A percentile compares a stretch with the other conserved stretches of the same genome.
Evolutionary conservation across 2,329 filamentous ascomycete genomes (phyloP).

Genomic region (Epicoccum sorghinum): DNA sequence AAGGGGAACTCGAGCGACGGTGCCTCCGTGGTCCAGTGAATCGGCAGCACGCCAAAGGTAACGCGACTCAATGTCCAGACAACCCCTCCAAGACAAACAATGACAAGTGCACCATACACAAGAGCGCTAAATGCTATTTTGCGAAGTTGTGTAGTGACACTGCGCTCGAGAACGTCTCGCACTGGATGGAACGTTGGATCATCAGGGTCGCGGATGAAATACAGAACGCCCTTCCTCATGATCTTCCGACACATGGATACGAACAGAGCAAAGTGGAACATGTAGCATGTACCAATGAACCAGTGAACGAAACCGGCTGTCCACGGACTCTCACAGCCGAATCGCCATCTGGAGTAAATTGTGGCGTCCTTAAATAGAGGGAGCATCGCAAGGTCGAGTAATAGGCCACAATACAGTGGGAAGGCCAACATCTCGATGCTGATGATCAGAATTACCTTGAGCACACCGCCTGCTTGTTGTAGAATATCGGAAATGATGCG

Average conservation of each 20-base stretch:
- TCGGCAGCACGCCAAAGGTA: conserved; percentile 76
- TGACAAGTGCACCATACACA: conserved; percentile 91
- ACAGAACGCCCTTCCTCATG: conserved; percentile 91
- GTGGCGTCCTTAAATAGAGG: conserved; percentile 87
- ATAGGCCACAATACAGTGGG: conserved; percentile 89
- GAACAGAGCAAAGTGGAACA: conserved; percentile 99
- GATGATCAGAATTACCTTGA: conserved; percentile 98
- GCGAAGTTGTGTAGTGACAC: conserved; percentile 86
- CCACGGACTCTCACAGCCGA: conserved; percentile 78
- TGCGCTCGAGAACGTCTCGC: conserved; percentile 92
- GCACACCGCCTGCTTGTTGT: conserved; percentile 91
- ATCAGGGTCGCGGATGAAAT: conserved; percentile 97
- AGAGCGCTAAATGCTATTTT: conserved; percentile 97
- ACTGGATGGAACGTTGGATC: conserved; percentile 98
- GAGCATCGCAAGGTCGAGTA: conserved; percentile 86
- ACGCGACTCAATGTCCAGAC: conserved; percentile 84
- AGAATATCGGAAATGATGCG: conserved; percentile 80
- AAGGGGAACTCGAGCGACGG: conserved; percentile 93
- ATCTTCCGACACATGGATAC: conserved; percentile 99
- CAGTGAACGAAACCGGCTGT: conserved; percentile 97
- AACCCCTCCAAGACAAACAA: conserved; percentile 91
- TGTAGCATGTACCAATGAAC: conserved; percentile 98
- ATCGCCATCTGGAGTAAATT: conserved; percentile 75
- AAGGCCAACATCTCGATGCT: conserved; percentile 99
- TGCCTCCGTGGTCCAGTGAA: conserved; percentile 92